phyloP scores from a whole-genome alignment of 768 basidiomycete genomes.

The Termitomyces heimii region DNA sequence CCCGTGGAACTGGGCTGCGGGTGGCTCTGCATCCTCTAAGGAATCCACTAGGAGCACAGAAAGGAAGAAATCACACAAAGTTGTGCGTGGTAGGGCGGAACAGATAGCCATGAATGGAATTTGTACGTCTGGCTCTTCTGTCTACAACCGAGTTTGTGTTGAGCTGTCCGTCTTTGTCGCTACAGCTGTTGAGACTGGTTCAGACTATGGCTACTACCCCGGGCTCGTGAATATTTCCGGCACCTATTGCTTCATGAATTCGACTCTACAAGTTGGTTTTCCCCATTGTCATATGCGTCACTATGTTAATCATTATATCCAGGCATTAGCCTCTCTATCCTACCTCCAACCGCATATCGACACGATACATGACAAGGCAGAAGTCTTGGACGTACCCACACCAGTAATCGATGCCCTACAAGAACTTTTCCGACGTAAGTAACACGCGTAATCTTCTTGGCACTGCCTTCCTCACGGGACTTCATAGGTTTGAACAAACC shows the following conservation, averaged over 20 bases:
- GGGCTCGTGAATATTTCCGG: slow-evolving; percentile 95
- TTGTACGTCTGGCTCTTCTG: slow-evolving; percentile 10
- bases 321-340: slow-evolving; percentile 87
- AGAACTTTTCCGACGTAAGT: slow-evolving; percentile 62
- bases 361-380: slow-evolving; percentile 68
- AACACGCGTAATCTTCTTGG: neutral
- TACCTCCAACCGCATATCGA: slow-evolving; percentile 81
- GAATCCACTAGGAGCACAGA: slow-evolving; percentile 19
- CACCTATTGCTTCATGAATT: slow-evolving; percentile 97
- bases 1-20: slow-evolving; percentile 59
- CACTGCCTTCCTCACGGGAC: slow-evolving; percentile 1
- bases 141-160: neutral
- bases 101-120: slow-evolving; percentile 44
- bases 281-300: slow-evolving; percentile 13
- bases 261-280: slow-evolving; percentile 71
- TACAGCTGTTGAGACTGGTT: slow-evolving; percentile 1
- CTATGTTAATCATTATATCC: neutral
- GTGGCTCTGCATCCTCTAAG: slow-evolving; percentile 11
- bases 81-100: slow-evolving; percentile 46
- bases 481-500: slow-evolving; percentile 60
- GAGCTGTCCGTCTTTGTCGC: neutral
- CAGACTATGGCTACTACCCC: slow-evolving; percentile 61
- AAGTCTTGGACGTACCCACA: slow-evolving; percentile 73
- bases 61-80: slow-evolving; percentile 44
- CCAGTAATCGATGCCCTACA: slow-evolving; percentile 82